Base-by-base conservation (phyloP, 371 early-diverging fungal genomes). In the Choanephora cucurbitarum region DNA sequence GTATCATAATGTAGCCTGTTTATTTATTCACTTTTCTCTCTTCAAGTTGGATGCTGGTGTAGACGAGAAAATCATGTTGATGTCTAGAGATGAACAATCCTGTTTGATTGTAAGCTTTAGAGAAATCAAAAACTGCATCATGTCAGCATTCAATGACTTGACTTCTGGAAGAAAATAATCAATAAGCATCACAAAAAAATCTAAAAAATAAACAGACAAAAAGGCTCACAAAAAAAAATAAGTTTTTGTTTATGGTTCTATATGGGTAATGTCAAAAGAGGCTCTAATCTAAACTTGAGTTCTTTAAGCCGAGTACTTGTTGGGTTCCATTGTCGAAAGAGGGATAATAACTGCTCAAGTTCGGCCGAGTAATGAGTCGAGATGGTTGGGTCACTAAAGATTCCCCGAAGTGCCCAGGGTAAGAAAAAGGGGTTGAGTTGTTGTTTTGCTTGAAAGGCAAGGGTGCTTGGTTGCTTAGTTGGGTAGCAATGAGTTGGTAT, bases 321-420 rank as follows among this genome's bases (percentile, higher is more conserved):
- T 0, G 95, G 95, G 21, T 85, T 76, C 96, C 96, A 96, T 33
- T 80, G 65, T 23, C 87, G 81, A 73, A 89, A 93, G 56, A 89
- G 68, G 10, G 56, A 49, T 14, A 80, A 64, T 17, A 95, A 69
- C 0, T 71, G 75, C 9, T 72, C 72, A 6, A 94, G 62, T 37
- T 93, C 94, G 24, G 54, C 53, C 24, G 72, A 53, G 8, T 77
- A 60, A 55, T 90, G 77, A 8, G 72, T 71, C 1, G 70, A 59
- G 5, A 94, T 82, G n/a, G 57, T 57, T 14, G 82, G 72, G 53
- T 93, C 91, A 5, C 82, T 82, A 53, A 83, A 73, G 17, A 96
- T 73, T 6, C 87, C 86, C 9, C 91, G 92, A 85, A 96, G 85
- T 6, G 90, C 89, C 95, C 95, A 95, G 4, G 97, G 95, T 4